These are phyloP conservation scores for Lathyrus sativus DNA, from an alignment of 306 rosid species.

Conservation along the genomic window DNA sequence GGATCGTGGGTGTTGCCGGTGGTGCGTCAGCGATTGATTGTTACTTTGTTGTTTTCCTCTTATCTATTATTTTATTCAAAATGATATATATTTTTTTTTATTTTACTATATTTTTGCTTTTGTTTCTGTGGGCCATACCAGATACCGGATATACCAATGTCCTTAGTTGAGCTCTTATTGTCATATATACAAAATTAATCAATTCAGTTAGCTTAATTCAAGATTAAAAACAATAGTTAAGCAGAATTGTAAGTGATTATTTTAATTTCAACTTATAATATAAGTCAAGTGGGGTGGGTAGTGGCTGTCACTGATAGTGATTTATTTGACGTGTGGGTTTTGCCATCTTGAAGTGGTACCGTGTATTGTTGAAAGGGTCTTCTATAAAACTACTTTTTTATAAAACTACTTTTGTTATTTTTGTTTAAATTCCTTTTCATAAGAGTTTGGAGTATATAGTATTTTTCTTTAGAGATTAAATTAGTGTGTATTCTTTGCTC, in stretches of 20 bases:
- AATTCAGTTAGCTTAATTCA: not conserved
- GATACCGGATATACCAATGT: not conserved
- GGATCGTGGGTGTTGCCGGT: conserved; percentile 5
- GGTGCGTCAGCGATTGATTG: conserved; percentile 10
- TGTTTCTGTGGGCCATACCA: not conserved
- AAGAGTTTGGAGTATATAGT: not conserved
- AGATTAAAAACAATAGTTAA: not conserved
- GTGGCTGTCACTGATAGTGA: not conserved
- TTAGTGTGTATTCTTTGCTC: not conserved
- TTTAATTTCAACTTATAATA: not conserved
- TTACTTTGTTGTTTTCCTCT: not conserved
- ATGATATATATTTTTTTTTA: not conserved
- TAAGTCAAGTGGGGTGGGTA: not conserved
- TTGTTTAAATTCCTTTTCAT: not conserved
- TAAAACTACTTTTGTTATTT: not conserved
- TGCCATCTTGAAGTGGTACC: not conserved
- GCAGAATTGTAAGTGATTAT: no score
- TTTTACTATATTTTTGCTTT: not conserved
- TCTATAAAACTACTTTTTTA: not conserved
- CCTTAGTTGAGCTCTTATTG: not conserved
- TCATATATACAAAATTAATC: not conserved
- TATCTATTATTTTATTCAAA: no score
- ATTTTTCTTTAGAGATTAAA: no score
- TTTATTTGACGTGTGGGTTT: not conserved
- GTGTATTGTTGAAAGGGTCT: conserved; percentile 3